phyloP scores from a whole-genome alignment of 1,284 basidiomycete genomes.

The Apiotrichum siamense region DNA sequence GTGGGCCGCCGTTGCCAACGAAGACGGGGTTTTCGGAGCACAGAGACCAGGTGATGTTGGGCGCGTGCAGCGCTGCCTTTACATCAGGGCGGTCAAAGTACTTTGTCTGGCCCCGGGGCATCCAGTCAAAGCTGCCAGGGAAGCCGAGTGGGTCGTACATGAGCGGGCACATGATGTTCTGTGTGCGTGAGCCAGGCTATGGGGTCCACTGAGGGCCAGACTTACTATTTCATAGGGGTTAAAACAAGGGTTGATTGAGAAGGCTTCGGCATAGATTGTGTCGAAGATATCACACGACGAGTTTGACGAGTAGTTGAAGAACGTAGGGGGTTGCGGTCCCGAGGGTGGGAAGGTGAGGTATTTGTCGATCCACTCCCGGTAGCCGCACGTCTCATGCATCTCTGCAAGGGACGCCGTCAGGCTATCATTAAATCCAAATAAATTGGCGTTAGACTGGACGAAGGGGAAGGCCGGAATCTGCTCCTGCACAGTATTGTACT shows the following conservation, averaged over 20 bases:
- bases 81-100: slow-evolving; percentile 68
- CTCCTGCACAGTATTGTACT: slow-evolving; percentile 55
- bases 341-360: slow-evolving; percentile 59
- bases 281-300: slow-evolving; percentile 62
- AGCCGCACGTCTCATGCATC: slow-evolving; percentile 57
- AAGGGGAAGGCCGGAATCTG: slow-evolving; percentile 56
- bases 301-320: slow-evolving; percentile 38
- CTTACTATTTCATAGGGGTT: slow-evolving; percentile 63
- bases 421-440: slow-evolving; percentile 46
- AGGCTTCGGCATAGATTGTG: slow-evolving; percentile 57
- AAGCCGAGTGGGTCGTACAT: slow-evolving; percentile 71
- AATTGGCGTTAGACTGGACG: slow-evolving; percentile 8
- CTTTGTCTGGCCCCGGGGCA: slow-evolving; percentile 14
- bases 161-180: slow-evolving; percentile 50
- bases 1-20: slow-evolving; percentile 36
- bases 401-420: slow-evolving; percentile 58
- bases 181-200: background rate
- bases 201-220: background rate
- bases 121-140: slow-evolving; percentile 51
- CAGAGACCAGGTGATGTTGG: slow-evolving; percentile 57
- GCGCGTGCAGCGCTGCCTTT: slow-evolving; percentile 66
- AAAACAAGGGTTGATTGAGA: slow-evolving; percentile 64
- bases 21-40: slow-evolving; percentile 61
- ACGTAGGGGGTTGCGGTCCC: slow-evolving; percentile 37
- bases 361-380: slow-evolving; percentile 58